A percentile compares a stretch with the other conserved stretches of the same genome.
These are phyloP conservation scores for Pleurotus sapidus DNA, from an alignment of 768 basidiomycete species.

Conservation along the genomic window DNA sequence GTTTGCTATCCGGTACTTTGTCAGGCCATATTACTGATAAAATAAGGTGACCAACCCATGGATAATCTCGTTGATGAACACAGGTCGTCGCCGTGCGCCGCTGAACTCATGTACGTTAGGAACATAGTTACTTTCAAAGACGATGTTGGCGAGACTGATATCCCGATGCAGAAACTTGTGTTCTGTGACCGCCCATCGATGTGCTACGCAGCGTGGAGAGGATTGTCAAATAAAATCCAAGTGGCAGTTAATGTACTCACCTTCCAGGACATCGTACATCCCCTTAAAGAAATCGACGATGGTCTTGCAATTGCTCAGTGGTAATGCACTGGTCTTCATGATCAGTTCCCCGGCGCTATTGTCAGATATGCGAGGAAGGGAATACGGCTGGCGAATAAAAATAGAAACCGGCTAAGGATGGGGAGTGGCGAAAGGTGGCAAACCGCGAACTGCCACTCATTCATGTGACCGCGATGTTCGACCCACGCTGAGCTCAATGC, in stretches of 20 bases:
- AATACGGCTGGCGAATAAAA: too few relatives aligned
- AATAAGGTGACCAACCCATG: not conserved
- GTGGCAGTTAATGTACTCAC: not conserved
- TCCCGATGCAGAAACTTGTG: slow-evolving; percentile 1
- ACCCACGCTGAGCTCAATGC: too few relatives aligned
- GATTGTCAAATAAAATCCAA: too few relatives aligned
- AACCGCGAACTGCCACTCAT: too few relatives aligned
- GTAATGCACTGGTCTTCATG: not conserved
- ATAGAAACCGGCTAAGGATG: too few relatives aligned
- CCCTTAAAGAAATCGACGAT: not conserved
- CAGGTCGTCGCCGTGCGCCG: not conserved
- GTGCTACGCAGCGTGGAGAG: not conserved
- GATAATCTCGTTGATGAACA: not conserved
- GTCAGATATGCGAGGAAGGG: too few relatives aligned
- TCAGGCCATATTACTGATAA: not conserved
- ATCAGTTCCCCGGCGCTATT: not conserved
- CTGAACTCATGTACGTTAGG: not conserved
- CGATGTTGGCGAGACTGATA: slow-evolving; percentile 2
- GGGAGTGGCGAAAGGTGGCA: too few relatives aligned
- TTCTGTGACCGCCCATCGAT: not conserved
- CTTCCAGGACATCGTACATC: slow-evolving; percentile 6
- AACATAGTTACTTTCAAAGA: not conserved
- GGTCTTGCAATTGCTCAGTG: not conserved
- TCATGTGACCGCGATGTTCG: too few relatives aligned
- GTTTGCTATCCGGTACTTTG: not conserved